Conservation (phyloP, 352 stramenopile genomes). For the Pythium insidiosum region DNA sequence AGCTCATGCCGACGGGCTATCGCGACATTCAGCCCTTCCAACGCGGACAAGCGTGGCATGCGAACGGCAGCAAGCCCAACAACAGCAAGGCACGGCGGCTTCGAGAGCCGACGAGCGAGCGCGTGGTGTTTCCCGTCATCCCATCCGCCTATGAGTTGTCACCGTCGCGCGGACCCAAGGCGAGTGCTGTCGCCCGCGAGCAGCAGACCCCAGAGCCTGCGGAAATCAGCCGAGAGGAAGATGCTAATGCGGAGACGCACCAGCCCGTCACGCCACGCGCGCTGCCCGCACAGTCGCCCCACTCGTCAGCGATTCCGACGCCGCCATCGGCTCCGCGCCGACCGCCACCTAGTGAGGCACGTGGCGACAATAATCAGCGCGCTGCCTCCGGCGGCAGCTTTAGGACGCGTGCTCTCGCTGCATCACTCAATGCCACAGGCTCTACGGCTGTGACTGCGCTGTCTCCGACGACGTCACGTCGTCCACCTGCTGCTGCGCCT, state of each 20-base stretch:
- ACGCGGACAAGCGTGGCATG: slow-evolving; percentile 55
- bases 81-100: slow-evolving; percentile 15
- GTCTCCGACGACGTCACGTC: background rate
- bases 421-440: background rate
- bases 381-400: background rate
- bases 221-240: slow-evolving; percentile 8
- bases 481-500: background rate
- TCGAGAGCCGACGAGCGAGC: slow-evolving; percentile 12
- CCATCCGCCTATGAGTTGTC: too few relatives aligned
- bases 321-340: too few relatives aligned
- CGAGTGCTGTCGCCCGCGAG: slow-evolving; percentile 8
- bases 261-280: background rate
- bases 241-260: background rate
- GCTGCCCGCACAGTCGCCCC: background rate
- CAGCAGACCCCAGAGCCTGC: background rate
- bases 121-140: slow-evolving; percentile 44
- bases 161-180: slow-evolving; percentile 5
- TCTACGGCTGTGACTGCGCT: background rate
- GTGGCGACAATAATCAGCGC: slow-evolving; percentile 18
- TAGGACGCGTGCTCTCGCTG: background rate
- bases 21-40: slow-evolving; percentile 65
- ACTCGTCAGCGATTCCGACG: background rate
- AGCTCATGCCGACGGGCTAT: slow-evolving; percentile 50
- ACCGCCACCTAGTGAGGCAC: background rate
- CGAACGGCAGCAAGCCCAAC: slow-evolving; percentile 28